Percentiles rank a stretch among this genome's conserved stretches.
Evolutionary conservation across 176 grass and related monocot species (phyloP).

Genomic region (Canna indica): DNA sequence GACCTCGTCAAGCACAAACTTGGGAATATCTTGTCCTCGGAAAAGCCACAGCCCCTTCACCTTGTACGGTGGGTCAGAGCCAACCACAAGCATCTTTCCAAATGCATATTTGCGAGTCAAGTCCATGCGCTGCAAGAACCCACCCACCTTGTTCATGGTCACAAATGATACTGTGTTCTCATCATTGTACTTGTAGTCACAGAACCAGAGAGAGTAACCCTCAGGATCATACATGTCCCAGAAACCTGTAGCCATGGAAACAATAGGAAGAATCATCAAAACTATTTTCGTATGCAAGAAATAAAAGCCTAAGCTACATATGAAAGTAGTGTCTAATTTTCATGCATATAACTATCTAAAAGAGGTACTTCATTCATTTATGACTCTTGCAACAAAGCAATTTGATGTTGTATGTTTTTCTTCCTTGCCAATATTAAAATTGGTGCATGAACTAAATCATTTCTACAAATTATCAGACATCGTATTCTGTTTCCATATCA

Average conservation of each 20-base stretch:
- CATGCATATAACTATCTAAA: too few relatives aligned
- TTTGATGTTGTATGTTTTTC: background rate
- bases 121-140: constrained; percentile 95
- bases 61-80: constrained; percentile 56
- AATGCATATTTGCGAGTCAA: constrained; percentile 80
- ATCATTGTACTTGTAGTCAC: constrained; percentile 95
- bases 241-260: constrained; percentile 53
- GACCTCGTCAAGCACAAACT: constrained; percentile 67
- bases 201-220: constrained; percentile 98
- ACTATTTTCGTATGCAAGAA: too few relatives aligned
- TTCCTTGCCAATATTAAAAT: background rate
- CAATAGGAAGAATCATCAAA: background rate
- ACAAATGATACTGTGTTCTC: constrained; percentile 86
- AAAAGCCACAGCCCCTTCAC: constrained; percentile 83
- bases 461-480: background rate
- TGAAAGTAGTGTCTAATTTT: too few relatives aligned
- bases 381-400: background rate
- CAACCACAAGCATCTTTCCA: constrained; percentile 79
- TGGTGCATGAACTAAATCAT: background rate
- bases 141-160: constrained; percentile 88
- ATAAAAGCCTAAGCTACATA: too few relatives aligned
- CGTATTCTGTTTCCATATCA: too few relatives aligned
- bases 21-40: constrained; percentile 54
- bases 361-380: background rate
- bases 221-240: constrained; percentile 98